Percentiles rank a stretch among this genome's conserved stretches.
Conservation (phyloP, 192 early-diverging fungal genomes). For the Umbelopsis sp. region DNA sequence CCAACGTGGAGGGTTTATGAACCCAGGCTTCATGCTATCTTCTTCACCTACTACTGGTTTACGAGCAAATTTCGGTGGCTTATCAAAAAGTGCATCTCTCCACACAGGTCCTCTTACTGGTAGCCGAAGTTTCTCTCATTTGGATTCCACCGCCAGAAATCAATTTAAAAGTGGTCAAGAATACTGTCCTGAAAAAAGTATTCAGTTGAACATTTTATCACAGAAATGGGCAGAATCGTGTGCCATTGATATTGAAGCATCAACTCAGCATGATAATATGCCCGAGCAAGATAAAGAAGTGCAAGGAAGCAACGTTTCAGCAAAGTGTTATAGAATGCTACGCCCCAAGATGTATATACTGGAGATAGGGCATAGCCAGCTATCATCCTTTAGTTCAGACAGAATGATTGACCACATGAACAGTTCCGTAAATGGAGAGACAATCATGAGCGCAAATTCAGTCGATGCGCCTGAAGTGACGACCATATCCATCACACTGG, state of each 20-base stretch:
- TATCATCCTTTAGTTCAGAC: background rate
- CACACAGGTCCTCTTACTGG: background rate
- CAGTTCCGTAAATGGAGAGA: background rate
- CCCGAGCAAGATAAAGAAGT: no score
- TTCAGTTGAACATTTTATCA: background rate
- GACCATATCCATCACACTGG: background rate
- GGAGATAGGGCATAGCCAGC: background rate
- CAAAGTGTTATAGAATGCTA: background rate
- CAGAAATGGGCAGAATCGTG: background rate
- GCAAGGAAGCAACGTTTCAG: background rate
- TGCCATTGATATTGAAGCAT: background rate
- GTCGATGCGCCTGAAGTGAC: background rate
- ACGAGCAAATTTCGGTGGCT: background rate
- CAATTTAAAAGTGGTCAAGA: background rate
- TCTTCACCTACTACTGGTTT: background rate
- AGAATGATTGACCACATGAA: no score
- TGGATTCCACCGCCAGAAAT: background rate
- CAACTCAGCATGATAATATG: background rate
- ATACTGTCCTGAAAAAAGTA: background rate
- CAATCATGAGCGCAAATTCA: background rate
- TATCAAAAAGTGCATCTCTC: background rate
- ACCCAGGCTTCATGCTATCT: background rate
- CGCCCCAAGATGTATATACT: background rate
- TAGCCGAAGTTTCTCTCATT: slow-evolving; percentile 1
- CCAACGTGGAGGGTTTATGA: background rate